Evolutionary conservation across 805 yeast genomes (phyloP).

Genomic region (Vanderwaltozyma tropicalis): DNA sequence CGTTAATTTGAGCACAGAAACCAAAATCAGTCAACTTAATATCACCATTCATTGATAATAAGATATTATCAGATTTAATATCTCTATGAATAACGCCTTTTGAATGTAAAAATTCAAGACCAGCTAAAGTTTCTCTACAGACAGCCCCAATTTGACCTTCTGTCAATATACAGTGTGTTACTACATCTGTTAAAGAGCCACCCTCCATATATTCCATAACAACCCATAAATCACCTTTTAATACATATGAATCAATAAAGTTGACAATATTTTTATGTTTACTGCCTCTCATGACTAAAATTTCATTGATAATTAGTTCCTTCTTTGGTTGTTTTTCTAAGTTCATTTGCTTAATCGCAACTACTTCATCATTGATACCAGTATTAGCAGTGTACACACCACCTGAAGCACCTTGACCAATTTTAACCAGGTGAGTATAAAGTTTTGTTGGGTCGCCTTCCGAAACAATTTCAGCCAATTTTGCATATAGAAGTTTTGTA

Average conservation of each 20-base stretch:
- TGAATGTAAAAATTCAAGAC: constrained; percentile 77
- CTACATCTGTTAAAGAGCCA: constrained; percentile 91
- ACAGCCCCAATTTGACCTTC: constrained; percentile 95
- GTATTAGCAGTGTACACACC: constrained; percentile 88
- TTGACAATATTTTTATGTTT: constrained; percentile 89
- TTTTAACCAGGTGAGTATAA: constrained; percentile 62
- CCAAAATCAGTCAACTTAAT: constrained; percentile 94
- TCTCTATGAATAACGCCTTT: constrained; percentile 92
- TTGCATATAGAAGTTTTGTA: constrained; percentile 55
- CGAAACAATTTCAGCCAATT: constrained; percentile 65
- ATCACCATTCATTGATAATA: constrained; percentile 73
- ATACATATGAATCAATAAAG: constrained; percentile 73
- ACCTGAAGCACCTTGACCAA: constrained; percentile 98
- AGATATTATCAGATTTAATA: constrained; percentile 87
- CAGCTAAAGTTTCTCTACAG: constrained; percentile 80
- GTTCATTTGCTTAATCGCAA: constrained; percentile 96
- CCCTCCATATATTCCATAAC: constrained; percentile 99
- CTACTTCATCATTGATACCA: constrained; percentile 42
- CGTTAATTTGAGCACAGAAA: constrained; percentile 89
- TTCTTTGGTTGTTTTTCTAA: constrained; percentile 90
- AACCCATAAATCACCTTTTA: constrained; percentile 84
- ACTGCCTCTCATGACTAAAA: constrained; percentile 88
- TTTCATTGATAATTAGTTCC: constrained; percentile 89
- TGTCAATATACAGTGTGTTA: constrained; percentile 76
- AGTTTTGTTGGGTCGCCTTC: constrained; percentile 71